These are phyloP conservation scores for Rhizopogon roseolus DNA, from an alignment of 768 basidiomycete species.

Conservation along the genomic window DNA sequence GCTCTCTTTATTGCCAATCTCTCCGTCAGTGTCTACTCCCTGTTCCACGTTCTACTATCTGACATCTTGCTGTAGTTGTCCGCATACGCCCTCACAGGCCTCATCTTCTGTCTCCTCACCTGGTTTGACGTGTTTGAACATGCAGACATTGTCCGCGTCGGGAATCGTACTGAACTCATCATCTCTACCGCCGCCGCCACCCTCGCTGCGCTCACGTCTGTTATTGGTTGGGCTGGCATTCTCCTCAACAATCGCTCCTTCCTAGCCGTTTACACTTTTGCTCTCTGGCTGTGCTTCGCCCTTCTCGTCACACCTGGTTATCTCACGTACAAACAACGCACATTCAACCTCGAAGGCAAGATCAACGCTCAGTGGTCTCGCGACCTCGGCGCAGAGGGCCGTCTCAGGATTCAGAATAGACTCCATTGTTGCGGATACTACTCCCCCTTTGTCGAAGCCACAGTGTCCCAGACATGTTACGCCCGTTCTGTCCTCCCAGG, in stretches of 20 bases:
- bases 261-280: slow-evolving; percentile 67
- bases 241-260: slow-evolving; percentile 81
- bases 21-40: not conserved
- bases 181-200: slow-evolving; percentile 64
- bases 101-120: slow-evolving; percentile 64
- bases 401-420: slow-evolving; percentile 68
- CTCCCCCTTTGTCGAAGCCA: slow-evolving; percentile 76
- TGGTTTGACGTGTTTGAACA: slow-evolving; percentile 73
- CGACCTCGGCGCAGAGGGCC: slow-evolving; percentile 50
- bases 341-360: slow-evolving; percentile 81
- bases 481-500: slow-evolving; percentile 66
- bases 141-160: slow-evolving; percentile 69
- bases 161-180: slow-evolving; percentile 62
- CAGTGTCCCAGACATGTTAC: slow-evolving; percentile 70
- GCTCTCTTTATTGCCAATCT: slow-evolving; percentile 48
- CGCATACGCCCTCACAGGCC: slow-evolving; percentile 52
- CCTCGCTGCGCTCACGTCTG: slow-evolving; percentile 55
- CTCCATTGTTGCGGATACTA: slow-evolving; percentile 80
- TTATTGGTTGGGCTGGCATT: slow-evolving; percentile 77
- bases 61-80: slow-evolving; percentile 37
- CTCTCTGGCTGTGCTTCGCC: slow-evolving; percentile 71
- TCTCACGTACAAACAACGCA: slow-evolving; percentile 65
- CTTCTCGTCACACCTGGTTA: slow-evolving; percentile 75
- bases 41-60: not conserved
- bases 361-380: slow-evolving; percentile 75